Percentiles rank a stretch among this genome's conserved stretches.
Evolutionary conservation across 2,329 filamentous ascomycete genomes (phyloP).

Genomic region (Colletotrichum shisoi): DNA sequence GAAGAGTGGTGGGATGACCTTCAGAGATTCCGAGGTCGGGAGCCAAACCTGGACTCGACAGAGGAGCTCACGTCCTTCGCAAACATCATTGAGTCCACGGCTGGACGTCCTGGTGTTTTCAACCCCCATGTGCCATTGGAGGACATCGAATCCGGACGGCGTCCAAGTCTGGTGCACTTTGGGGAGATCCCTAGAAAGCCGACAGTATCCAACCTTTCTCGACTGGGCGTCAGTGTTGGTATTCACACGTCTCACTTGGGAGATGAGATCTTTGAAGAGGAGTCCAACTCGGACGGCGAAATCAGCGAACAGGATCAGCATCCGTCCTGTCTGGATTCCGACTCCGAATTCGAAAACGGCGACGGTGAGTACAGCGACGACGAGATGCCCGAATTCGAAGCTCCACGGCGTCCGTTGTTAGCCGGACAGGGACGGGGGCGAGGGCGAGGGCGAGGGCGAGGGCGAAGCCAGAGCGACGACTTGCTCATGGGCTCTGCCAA

Average conservation of each 20-base stretch:
- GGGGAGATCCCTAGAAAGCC: conserved; percentile 69
- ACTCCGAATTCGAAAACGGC: conserved; percentile 48
- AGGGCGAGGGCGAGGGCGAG: conserved; percentile 29
- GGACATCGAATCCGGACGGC: conserved; percentile 46
- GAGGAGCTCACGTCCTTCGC: conserved; percentile 56
- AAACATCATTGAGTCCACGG: conserved; percentile 55
- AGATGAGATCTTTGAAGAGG: conserved; percentile 63
- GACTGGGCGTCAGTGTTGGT: conserved; percentile 72
- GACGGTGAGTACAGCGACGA: conserved; percentile 47
- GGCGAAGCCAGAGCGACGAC: conserved; percentile 38
- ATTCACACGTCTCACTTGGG: conserved; percentile 79
- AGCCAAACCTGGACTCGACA: conserved; percentile 50
- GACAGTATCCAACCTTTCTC: conserved; percentile 59
- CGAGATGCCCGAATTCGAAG: conserved; percentile 40
- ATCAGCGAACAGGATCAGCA: conserved; percentile 53
- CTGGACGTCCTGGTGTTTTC: conserved; percentile 54
- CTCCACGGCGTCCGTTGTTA: conserved; percentile 39
- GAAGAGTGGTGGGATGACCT: conserved; percentile 87
- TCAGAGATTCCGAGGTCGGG: conserved; percentile 60
- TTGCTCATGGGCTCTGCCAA: conserved; percentile 26
- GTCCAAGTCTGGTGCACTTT: conserved; percentile 65
- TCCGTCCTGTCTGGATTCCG: conserved; percentile 45
- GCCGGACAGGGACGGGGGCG: conserved; percentile 16
- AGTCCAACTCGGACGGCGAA: conserved; percentile 46
- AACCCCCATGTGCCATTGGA: conserved; percentile 51